Conservation (phyloP, 495 filamentous ascomycete species). For the Aspergillus nidulans region DNA sequence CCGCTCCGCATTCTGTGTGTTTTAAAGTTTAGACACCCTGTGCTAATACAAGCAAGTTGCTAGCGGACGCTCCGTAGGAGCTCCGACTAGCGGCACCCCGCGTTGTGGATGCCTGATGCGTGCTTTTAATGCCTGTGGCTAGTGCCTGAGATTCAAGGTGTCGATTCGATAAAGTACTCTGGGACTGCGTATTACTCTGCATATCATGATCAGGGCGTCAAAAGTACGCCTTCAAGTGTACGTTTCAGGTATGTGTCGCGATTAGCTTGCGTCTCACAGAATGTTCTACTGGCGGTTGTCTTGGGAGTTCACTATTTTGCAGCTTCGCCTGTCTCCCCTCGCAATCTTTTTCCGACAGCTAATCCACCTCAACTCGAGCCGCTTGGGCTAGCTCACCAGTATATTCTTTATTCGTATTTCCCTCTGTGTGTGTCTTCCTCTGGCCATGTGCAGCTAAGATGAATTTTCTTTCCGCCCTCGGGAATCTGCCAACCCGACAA, state of each 20-base stretch:
- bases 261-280: background rate
- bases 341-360: constrained; percentile 1
- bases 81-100: background rate
- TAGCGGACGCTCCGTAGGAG: background rate
- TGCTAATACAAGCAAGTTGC: no score
- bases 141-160: background rate
- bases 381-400: background rate
- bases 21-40: background rate
- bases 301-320: background rate
- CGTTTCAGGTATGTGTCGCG: background rate
- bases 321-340: background rate
- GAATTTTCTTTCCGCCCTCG: constrained; percentile 35
- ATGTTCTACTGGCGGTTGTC: background rate
- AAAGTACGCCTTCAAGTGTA: background rate
- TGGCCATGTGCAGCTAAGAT: constrained; percentile 25
- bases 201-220: background rate
- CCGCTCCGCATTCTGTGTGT: background rate
- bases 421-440: background rate
- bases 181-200: background rate
- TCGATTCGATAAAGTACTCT: background rate
- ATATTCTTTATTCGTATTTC: background rate
- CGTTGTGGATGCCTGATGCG: no score
- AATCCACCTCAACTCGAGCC: background rate
- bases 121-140: no score
- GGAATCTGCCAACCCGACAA: constrained; percentile 62